Evolutionary conservation across 2,329 filamentous ascomycete genomes (phyloP).

Genomic region (Chalaropsis thielavioides): DNA sequence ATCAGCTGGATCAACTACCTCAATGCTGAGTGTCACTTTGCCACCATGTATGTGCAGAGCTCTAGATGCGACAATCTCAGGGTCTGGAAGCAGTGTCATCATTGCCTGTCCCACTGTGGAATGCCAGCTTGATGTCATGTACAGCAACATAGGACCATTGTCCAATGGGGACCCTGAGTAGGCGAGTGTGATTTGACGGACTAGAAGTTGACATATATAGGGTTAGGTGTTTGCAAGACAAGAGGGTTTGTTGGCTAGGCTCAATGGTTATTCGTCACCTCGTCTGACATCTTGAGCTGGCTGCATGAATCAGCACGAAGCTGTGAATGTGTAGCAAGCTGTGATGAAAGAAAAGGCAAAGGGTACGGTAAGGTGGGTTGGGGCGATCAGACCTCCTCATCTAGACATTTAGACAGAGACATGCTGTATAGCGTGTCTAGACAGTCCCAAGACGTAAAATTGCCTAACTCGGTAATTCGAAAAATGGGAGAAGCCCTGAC

Average conservation of each 20-base stretch:
- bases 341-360: neutral
- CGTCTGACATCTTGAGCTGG: neutral
- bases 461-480: neutral
- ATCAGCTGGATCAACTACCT: conserved; percentile 6
- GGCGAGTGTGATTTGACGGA: conserved; percentile 5
- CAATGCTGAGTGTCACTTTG: conserved; percentile 5
- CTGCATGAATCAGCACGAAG: neutral
- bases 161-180: neutral
- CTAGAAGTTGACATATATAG: neutral
- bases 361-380: neutral
- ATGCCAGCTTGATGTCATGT: conserved; percentile 5
- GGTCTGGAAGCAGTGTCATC: neutral
- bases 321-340: neutral
- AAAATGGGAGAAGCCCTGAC: neutral
- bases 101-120: neutral
- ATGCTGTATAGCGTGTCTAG: neutral
- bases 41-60: conserved; percentile 3
- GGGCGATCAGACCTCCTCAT: neutral
- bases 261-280: neutral
- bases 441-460: neutral
- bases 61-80: neutral
- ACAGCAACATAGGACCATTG: neutral
- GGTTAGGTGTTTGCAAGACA: neutral
- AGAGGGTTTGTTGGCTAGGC: neutral
- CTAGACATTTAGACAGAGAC: neutral